Conservation (phyloP, 805 yeast genomes). For the Starmerella vitae region DNA sequence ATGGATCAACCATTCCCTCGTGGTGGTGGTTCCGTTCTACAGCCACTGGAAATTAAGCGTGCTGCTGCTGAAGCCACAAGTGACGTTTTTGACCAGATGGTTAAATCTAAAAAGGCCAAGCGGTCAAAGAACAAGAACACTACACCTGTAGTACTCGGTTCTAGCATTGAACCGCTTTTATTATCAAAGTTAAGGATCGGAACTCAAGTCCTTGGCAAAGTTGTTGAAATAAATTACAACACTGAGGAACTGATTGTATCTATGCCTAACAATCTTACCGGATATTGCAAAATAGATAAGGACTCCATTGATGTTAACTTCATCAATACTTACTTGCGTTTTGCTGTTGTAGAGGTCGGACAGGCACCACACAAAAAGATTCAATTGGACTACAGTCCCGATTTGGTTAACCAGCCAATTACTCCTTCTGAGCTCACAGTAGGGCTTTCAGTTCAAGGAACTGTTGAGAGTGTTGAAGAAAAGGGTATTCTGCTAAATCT, state of each 20-base stretch:
- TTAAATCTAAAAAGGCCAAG: conserved; percentile 24
- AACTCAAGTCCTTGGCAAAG: conserved; percentile 62
- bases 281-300: conserved; percentile 49
- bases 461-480: conserved; percentile 73
- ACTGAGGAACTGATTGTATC: conserved; percentile 54
- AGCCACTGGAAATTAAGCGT: conserved; percentile 83
- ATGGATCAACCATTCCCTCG: conserved; percentile 52
- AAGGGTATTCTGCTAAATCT: conserved; percentile 72
- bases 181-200: conserved; percentile 59
- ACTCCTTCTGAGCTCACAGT: conserved; percentile 47
- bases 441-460: conserved; percentile 60
- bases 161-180: conserved; percentile 46
- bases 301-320: conserved; percentile 43
- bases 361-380: conserved; percentile 27
- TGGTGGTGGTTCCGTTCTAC: conserved; percentile 68
- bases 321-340: conserved; percentile 79
- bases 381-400: conserved; percentile 52
- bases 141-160: conserved; percentile 21
- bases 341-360: conserved; percentile 48
- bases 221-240: conserved; percentile 37
- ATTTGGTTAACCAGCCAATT: conserved; percentile 47
- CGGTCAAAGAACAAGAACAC: conserved; percentile 31
- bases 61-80: conserved; percentile 83
- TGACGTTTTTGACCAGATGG: conserved; percentile 40
- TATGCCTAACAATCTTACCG: conserved; percentile 67